Percentiles rank a stretch among this genome's conserved stretches.
Evolutionary conservation across 306 rosid genomes (phyloP).

Genomic region (Oemleria cerasiformis): DNA sequence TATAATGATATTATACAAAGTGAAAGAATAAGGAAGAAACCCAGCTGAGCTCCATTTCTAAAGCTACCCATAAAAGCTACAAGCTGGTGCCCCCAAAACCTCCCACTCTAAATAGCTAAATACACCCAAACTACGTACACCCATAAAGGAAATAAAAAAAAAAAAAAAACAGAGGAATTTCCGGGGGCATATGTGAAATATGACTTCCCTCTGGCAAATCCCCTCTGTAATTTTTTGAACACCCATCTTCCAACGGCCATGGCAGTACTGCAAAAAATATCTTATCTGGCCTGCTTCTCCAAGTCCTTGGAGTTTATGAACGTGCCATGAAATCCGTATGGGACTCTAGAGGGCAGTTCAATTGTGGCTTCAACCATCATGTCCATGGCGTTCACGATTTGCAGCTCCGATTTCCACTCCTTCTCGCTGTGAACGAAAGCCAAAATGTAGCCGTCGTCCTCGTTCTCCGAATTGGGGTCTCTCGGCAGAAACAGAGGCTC

Average conservation of each 20-base stretch:
- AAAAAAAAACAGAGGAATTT: conserved; percentile 37
- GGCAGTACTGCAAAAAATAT: not conserved
- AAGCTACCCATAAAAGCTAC: conserved; percentile 74
- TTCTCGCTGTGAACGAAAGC: conserved; percentile 87
- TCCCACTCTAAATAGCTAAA: conserved; percentile 33
- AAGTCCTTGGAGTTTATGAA: conserved; percentile 64
- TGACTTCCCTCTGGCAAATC: conserved; percentile 76
- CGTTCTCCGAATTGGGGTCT: conserved; percentile 36
- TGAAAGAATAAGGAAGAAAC: conserved; percentile 55
- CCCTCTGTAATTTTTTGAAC: conserved; percentile 22
- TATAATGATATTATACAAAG: conserved; percentile 18
- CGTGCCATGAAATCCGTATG: conserved; percentile 95
- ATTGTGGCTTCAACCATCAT: conserved; percentile 70
- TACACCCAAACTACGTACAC: conserved; percentile 8
- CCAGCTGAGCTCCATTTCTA: conserved; percentile 83
- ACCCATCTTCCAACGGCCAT: conserved; percentile 3
- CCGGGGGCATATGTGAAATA: conserved; percentile 66
- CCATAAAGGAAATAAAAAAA: not conserved
- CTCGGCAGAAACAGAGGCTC: conserved; percentile 86
- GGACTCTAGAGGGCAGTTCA: conserved; percentile 84
- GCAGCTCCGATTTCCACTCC: conserved; percentile 75
- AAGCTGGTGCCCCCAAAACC: conserved; percentile 57
- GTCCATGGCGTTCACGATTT: conserved; percentile 66
- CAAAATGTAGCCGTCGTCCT: conserved; percentile 76
- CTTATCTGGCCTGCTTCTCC: conserved; percentile 46